Evolutionary conservation across 2,329 filamentous ascomycete species (phyloP).

Genomic region (Hymenoscyphus fructigenus): DNA sequence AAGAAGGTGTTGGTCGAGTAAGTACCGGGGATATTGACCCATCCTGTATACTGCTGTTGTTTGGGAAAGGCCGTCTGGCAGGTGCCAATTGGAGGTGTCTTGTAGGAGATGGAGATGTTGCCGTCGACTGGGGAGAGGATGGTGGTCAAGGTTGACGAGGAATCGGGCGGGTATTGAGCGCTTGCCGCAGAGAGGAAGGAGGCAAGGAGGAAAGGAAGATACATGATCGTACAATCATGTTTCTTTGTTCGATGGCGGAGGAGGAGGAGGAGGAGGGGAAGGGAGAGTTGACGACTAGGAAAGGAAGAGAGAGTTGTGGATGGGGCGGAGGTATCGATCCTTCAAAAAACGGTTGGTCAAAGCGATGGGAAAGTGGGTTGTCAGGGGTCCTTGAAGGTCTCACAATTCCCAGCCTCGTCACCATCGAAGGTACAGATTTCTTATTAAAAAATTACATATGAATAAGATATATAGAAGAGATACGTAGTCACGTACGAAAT

Average conservation of each 20-base stretch:
- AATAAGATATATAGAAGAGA: too few relatives aligned
- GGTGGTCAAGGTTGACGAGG: conserved; percentile 48
- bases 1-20: conserved; percentile 52
- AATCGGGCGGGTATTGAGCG: conserved; percentile 40
- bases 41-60: conserved; percentile 71
- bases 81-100: conserved; percentile 56
- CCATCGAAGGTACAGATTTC: too few relatives aligned
- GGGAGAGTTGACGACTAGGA: background rate
- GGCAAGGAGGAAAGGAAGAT: conserved; percentile 25
- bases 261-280: conserved; percentile 10
- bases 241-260: conserved; percentile 19
- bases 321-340: background rate
- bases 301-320: background rate
- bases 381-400: background rate
- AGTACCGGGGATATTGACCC: conserved; percentile 60
- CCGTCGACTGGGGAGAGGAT: conserved; percentile 61
- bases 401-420: background rate
- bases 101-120: conserved; percentile 68
- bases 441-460: too few relatives aligned
- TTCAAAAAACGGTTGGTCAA: background rate
- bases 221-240: conserved; percentile 35
- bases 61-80: conserved; percentile 64
- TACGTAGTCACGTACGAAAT: too few relatives aligned
- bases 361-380: background rate
- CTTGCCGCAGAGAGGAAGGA: conserved; percentile 25